These are phyloP conservation scores for Phytophthora palmivora DNA, from an alignment of 352 stramenopile genomes.

Conservation along the genomic window DNA sequence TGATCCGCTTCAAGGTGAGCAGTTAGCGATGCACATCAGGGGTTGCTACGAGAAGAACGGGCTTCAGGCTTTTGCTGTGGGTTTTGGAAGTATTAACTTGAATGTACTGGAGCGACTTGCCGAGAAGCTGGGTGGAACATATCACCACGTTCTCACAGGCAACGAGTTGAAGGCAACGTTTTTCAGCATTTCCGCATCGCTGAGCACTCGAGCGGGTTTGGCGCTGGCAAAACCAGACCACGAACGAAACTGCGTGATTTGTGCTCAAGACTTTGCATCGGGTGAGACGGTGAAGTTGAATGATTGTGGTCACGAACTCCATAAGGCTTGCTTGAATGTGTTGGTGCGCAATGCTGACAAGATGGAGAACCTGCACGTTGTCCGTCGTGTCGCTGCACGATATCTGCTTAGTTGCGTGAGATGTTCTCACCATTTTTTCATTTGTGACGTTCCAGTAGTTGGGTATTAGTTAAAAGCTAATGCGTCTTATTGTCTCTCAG, in stretches of 20 bases:
- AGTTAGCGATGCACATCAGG: constrained; percentile 63
- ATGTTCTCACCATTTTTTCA: background rate
- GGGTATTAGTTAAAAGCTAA: no score
- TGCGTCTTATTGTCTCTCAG: no score
- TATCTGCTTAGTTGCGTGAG: constrained; percentile 12
- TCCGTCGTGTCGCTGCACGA: constrained; percentile 36
- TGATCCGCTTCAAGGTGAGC: constrained; percentile 51
- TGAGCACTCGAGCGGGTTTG: constrained; percentile 65
- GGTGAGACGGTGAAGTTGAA: constrained; percentile 53
- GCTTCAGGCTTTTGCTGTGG: constrained; percentile 69
- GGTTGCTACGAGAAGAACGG: constrained; percentile 65
- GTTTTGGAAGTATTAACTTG: constrained; percentile 78
- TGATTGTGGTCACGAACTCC: constrained; percentile 59
- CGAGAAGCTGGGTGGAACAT: constrained; percentile 60
- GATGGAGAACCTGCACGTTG: constrained; percentile 32
- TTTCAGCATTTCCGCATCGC: constrained; percentile 73
- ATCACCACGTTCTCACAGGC: constrained; percentile 64
- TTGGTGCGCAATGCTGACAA: constrained; percentile 41
- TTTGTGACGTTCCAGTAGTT: constrained; percentile 8
- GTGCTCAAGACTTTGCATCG: constrained; percentile 58
- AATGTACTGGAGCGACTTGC: constrained; percentile 62
- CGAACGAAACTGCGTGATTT: constrained; percentile 70
- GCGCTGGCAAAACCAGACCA: constrained; percentile 65
- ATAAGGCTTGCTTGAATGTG: constrained; percentile 50
- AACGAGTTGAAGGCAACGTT: constrained; percentile 83